Percentiles rank a stretch among this genome's conserved stretches.
These are phyloP conservation scores for Taiozyma onychis DNA, from an alignment of 1,139 yeast species.

Conservation along the genomic window DNA sequence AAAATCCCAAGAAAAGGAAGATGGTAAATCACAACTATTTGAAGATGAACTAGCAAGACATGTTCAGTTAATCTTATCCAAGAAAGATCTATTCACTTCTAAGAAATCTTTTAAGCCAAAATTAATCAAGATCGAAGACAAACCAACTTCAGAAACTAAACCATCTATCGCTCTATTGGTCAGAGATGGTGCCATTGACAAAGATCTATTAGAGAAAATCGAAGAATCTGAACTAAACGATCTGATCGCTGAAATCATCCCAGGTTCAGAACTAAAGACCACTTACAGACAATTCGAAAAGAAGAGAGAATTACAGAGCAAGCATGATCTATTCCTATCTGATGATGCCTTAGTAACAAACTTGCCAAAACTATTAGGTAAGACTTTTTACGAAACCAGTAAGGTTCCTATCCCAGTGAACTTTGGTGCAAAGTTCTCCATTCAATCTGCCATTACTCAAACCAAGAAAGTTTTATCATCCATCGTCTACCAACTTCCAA, in stretches of 20 bases:
- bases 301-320: conserved; percentile 55
- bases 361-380: conserved; percentile 80
- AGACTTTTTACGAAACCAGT: conserved; percentile 57
- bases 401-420: conserved; percentile 73
- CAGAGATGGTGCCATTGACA: conserved; percentile 58
- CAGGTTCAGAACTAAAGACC: conserved; percentile 56
- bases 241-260: conserved; percentile 31
- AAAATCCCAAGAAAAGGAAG: conserved; percentile 28
- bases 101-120: conserved; percentile 72
- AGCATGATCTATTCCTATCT: conserved; percentile 69
- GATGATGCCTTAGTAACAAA: conserved; percentile 79
- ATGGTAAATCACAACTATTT: conserved; percentile 37
- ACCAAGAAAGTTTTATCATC: conserved; percentile 53
- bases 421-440: conserved; percentile 45
- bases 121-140: conserved; percentile 33
- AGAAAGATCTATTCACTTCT: conserved; percentile 54
- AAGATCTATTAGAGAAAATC: conserved; percentile 51
- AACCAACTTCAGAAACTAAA: conserved; percentile 33
- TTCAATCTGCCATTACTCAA: conserved; percentile 51
- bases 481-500: conserved; percentile 63
- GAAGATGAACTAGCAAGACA: conserved; percentile 45
- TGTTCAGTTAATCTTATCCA: conserved; percentile 43
- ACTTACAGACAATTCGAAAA: conserved; percentile 66
- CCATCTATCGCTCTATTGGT: conserved; percentile 66
- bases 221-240: conserved; percentile 41